Evolutionary conservation across 139 green algal genomes (phyloP), one percentile per base, ranked within the genome.

Genomic region (Microglena sp.): DNA sequence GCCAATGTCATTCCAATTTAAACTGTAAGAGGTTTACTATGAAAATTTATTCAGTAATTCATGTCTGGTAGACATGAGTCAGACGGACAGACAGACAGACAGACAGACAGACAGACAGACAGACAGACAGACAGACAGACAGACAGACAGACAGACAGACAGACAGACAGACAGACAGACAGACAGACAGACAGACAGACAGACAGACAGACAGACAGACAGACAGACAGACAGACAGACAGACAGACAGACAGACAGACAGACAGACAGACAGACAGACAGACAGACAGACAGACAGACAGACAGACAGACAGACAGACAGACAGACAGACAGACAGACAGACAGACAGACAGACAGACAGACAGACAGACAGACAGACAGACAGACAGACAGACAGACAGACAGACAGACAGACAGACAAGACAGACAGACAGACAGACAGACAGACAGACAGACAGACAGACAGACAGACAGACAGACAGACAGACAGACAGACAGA

Each of bases 401-500:
- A 50, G 40, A 50, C 40, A 50, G 40, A 50, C 40, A 50, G 40
- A 50, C 40, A 50, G 40, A 50, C 40, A 50, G 40, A 50, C 40
- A n/a, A 50, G 40, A 50, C 40, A 50, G 40, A 50, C 40, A 50
- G 40, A 50, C 40, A 50, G 40, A 50, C 54, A 55, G n/a, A 33
- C 18, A 61, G 54, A 61, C 58, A 46, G 21, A 29, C 58, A 64
- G 5, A 5, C 31, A 50, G 15, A 50, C 40, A 50, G 18, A 50
- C 40, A 18, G 18, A 18, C 40, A 50, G 15, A 18, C 40, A 50
- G 11, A 18, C 40, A 18, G 15, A 18, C 40, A 50, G 15, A 50
- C 40, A 50, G 15, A 50, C 40, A 28, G 32, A 62, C 55, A 62
- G 5, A 34, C 55, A 62, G 5, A 62, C 55, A 62, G 28, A 62